Base-by-base conservation (phyloP, 2,329 filamentous ascomycete species). In the Pyricularia pennisetigena region DNA sequence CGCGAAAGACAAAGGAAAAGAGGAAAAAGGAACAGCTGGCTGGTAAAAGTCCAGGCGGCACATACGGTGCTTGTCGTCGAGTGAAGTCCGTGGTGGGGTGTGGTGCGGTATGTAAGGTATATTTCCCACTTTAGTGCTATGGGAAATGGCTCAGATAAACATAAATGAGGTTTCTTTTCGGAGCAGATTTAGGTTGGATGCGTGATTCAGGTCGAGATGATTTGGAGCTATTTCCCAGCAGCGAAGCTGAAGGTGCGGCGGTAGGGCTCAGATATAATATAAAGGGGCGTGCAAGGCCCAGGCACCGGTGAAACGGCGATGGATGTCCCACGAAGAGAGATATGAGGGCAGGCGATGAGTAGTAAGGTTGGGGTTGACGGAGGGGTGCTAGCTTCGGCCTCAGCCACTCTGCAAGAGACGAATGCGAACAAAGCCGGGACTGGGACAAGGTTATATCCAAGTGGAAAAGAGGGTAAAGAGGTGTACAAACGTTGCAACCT, bases 11-110 rank as follows among this genome's bases (percentile, higher is more conserved):
- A 49, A 49, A 49, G 41, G 16, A 49, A 49, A 24, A 59, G n/a
- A 66, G 49, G 26, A 65, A 32, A 64, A 64, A 64, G 29, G 32
- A 30, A 32, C n/a, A 64, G 29, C 62, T 64, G 62, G 28, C 23
- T 32, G 62, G 62, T 32, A 32, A 35, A 12, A 24, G 62, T 30
- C 29, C 62, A 64, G 28, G 28, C 32, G 28, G 62, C 62, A 64
- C 62, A 64, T 64, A 64, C 62, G 62, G 62, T 49, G 41, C 41
- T 49, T 49, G 41, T 49, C 41, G 41, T 49, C 41, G 41, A 49
- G 16, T 49, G 32, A 35, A 35, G 32, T n/a, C 41, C 20, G 14
- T 49, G 41, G 41, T 49, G 41, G 41, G 41, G 41, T n/a, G 20
- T 49, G 41, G 41, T 49, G 41, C n/a, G 41, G 20, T 49, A 49